A percentile compares a stretch with the other conserved stretches of the same genome.
Evolutionary conservation across 2,329 filamentous ascomycete genomes (phyloP).

Genomic region (Rhytidhysteron rufulum): DNA sequence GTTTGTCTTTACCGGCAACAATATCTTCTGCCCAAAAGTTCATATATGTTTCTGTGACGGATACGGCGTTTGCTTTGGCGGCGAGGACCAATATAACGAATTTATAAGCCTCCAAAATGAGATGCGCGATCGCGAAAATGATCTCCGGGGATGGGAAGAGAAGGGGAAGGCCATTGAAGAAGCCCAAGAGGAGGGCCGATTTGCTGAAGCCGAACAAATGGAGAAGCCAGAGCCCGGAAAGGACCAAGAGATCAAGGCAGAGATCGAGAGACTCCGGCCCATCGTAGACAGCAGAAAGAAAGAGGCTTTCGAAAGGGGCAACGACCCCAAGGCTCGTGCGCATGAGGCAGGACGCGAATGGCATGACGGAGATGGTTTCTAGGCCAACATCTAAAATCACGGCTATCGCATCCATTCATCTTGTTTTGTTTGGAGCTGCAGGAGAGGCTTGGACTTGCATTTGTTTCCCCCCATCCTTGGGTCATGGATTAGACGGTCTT

Average conservation of each 20-base stretch:
- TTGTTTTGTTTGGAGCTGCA: too few relatives aligned
- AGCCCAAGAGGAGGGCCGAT: slow-evolving; percentile 30
- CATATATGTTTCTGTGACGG: slow-evolving; percentile 61
- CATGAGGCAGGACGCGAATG: slow-evolving; percentile 51
- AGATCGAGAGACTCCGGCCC: slow-evolving; percentile 42
- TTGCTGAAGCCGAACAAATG: slow-evolving; percentile 28
- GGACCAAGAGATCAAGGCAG: slow-evolving; percentile 39
- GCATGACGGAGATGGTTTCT: slow-evolving; percentile 55
- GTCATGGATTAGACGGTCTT: neutral
- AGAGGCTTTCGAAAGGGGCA: slow-evolving; percentile 49
- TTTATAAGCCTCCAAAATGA: slow-evolving; percentile 47
- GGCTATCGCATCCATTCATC: too few relatives aligned
- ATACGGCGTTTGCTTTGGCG: slow-evolving; percentile 59
- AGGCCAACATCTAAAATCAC: too few relatives aligned
- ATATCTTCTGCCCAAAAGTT: slow-evolving; percentile 49
- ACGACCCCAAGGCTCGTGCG: slow-evolving; percentile 50
- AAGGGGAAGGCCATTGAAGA: slow-evolving; percentile 35
- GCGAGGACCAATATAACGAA: slow-evolving; percentile 44
- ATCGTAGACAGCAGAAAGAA: slow-evolving; percentile 40
- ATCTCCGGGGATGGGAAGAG: slow-evolving; percentile 42
- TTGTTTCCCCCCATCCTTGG: too few relatives aligned
- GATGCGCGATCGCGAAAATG: slow-evolving; percentile 37
- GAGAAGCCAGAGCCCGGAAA: slow-evolving; percentile 40
- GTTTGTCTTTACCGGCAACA: slow-evolving; percentile 54
- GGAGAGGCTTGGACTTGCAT: too few relatives aligned